These are phyloP conservation scores for Hibiscus tridactylites DNA, from an alignment of 345 rosid genomes.

Conservation along the genomic window DNA sequence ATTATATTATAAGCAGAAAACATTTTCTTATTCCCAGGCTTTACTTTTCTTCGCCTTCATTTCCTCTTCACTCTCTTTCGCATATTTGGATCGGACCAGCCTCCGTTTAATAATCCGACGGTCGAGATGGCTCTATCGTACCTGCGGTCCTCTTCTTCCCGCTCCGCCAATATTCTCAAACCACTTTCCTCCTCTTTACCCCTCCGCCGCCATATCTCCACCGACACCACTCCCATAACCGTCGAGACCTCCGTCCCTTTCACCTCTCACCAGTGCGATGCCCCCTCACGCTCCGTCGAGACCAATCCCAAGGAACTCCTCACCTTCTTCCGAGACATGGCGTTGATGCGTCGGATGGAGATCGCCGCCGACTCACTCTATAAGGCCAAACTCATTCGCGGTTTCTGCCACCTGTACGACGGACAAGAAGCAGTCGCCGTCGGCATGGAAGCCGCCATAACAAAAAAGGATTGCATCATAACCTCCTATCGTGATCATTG, in stretches of 20 bases:
- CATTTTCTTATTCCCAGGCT: neutral
- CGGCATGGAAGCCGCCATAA: constrained; percentile 97
- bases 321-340: constrained; percentile 71
- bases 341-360: constrained; percentile 89
- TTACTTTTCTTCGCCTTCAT: neutral
- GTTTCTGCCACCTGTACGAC: constrained; percentile 93
- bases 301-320: constrained; percentile 56
- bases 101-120: constrained; percentile 3
- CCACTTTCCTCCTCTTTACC: constrained; percentile 23
- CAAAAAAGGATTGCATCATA: constrained; percentile 72
- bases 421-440: constrained; percentile 93
- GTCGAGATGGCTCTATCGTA: constrained; percentile 60
- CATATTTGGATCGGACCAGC: neutral
- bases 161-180: constrained; percentile 28
- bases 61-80: neutral
- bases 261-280: constrained; percentile 66
- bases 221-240: constrained; percentile 59
- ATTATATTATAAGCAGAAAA: neutral
- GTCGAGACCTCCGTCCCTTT: constrained; percentile 86
- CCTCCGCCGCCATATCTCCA: constrained; percentile 59
- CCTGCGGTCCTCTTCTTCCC: constrained; percentile 23
- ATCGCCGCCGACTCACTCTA: constrained; percentile 95
- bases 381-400: constrained; percentile 92
- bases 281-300: constrained; percentile 77
- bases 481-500: constrained; percentile 95